Evolutionary conservation across 768 basidiomycete species (phyloP).

Genomic region (Boletus vinaceobasis): DNA sequence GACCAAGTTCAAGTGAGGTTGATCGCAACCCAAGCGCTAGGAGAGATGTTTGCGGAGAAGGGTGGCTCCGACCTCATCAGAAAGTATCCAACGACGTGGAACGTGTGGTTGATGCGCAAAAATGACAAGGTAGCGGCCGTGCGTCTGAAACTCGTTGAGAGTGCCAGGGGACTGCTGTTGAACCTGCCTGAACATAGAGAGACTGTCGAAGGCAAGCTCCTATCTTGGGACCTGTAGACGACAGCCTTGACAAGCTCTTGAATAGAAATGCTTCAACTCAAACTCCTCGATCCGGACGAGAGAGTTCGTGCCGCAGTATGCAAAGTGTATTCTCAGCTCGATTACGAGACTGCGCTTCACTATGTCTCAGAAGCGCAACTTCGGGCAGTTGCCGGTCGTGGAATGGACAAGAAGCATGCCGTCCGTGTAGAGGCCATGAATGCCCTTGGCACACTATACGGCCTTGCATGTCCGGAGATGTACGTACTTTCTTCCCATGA

Average conservation of each 20-base stretch:
- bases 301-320: constrained; percentile 85
- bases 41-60: constrained; percentile 86
- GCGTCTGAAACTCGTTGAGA: constrained; percentile 76
- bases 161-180: constrained; percentile 54
- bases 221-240: neutral
- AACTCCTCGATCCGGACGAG: constrained; percentile 86
- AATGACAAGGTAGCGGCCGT: constrained; percentile 72
- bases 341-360: constrained; percentile 88
- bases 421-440: constrained; percentile 77
- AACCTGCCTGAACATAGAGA: constrained; percentile 66
- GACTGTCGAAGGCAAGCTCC: constrained; percentile 66
- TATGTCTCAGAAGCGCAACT: constrained; percentile 67
- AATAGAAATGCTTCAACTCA: constrained; percentile 55
- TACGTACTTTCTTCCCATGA: constrained; percentile 37
- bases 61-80: constrained; percentile 67
- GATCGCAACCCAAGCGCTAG: constrained; percentile 83
- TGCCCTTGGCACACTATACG: constrained; percentile 74
- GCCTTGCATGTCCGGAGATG: constrained; percentile 87
- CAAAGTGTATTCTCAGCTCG: constrained; percentile 74
- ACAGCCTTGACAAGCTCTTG: constrained; percentile 4
- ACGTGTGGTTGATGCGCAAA: constrained; percentile 72
- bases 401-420: constrained; percentile 75
- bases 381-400: constrained; percentile 62
- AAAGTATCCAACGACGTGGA: constrained; percentile 85
- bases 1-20: constrained; percentile 68